Percentiles rank a stretch among this genome's conserved stretches.
Evolutionary conservation across 1,284 basidiomycete species (phyloP).

Genomic region (Macrocybe sp.): DNA sequence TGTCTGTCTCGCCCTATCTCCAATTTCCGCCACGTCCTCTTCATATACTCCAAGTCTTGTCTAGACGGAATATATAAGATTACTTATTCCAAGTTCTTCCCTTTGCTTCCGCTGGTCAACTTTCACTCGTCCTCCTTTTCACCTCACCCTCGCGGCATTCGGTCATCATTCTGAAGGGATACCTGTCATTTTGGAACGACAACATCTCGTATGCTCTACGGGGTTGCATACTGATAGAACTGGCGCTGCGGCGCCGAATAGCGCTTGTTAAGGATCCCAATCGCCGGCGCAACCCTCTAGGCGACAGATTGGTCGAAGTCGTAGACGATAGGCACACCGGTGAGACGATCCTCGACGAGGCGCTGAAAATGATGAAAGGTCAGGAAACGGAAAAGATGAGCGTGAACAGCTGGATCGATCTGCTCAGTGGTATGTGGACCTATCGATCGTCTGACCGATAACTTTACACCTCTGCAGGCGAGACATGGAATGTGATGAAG

Average conservation of each 20-base stretch:
- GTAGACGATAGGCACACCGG: conserved; percentile 89
- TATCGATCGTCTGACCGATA: neutral
- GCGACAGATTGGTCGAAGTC: conserved; percentile 87
- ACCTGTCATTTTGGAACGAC: conserved; percentile 97
- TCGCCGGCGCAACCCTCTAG: conserved; percentile 69
- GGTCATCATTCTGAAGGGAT: conserved; percentile 55
- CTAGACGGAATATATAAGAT: neutral
- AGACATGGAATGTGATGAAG: conserved; percentile 99
- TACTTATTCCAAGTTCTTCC: neutral
- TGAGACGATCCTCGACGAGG: conserved; percentile 93
- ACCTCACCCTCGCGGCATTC: neutral
- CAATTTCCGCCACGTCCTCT: neutral
- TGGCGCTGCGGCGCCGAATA: conserved; percentile 86
- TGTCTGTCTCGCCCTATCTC: neutral
- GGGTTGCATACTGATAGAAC: conserved; percentile 92
- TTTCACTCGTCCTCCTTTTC: neutral
- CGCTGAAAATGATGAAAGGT: conserved; percentile 89
- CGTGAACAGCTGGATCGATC: conserved; percentile 91
- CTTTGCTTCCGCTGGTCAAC: conserved; percentile 1
- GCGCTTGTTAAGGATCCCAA: conserved; percentile 84
- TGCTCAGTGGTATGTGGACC: conserved; percentile 74
- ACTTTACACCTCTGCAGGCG: conserved; percentile 49
- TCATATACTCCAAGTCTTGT: neutral
- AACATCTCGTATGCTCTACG: conserved; percentile 95
- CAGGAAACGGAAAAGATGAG: conserved; percentile 77